Base-by-base conservation (phyloP, 2,329 filamentous ascomycete genomes). In the Mycocentrospora acerina region DNA sequence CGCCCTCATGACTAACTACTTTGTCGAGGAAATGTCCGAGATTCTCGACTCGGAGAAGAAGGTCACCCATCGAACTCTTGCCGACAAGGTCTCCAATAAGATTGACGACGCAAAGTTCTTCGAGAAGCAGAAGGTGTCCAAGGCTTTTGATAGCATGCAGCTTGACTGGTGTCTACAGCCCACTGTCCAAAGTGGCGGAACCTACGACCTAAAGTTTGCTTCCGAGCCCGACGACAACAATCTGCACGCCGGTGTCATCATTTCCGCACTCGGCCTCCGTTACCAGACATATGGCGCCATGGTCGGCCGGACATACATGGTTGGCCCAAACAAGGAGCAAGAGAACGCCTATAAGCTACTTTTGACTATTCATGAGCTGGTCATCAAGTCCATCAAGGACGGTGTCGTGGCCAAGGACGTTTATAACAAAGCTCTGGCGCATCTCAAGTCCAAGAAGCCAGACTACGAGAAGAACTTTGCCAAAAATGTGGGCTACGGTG, bases 31-130 rank as follows among this genome's bases (percentile, higher is more conserved):
- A 67, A 97, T 98, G 90, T 95, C 91, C 34, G 86, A 87, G 55
- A 86, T 97, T 35, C 81, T 98, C 44, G 93, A 98, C 62, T 86
- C 90, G 53, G 94, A 97, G 68, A 96, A 95, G 76, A 95, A 95
- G 65, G 89, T 97, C 63, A 93, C 90, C 48, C 93, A 98, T 70
- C 88, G 85, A 51, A 78, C 79, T 2, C 78, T 98, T 7, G 83
- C 88, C n/a, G 83, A 88, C 58, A 93, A 90, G 69, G 86, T 98
- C 22, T 83, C 91, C 53, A 81, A 83, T 59, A 96, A 96, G 72
- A 84, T 98, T 40, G 91, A 97, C 57, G 90, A 98, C 56, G 76
- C 81, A 35, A 95, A 94, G 59, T 98, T 95, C 65, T 98, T 95
- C 81, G 87, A 90, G 62, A 86, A 64, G 79, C 85, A 71, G 42